phyloP scores from a whole-genome alignment of 2,329 filamentous ascomycete species.

The Aspergillus fumigatiaffinis region DNA sequence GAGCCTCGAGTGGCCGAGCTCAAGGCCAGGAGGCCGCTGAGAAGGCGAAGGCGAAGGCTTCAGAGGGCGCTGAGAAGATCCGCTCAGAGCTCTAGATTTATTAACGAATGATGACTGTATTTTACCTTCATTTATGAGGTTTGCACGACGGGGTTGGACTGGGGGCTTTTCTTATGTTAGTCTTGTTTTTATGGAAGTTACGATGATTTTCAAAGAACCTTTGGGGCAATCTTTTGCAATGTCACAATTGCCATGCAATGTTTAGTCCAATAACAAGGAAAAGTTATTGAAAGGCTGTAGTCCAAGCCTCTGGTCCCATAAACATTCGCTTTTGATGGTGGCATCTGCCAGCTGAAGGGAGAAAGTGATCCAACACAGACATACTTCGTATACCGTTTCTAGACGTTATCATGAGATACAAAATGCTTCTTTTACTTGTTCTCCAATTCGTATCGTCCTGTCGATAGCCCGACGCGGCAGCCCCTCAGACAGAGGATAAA shows the following conservation, averaged over 20 bases:
- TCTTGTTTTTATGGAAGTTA: neutral
- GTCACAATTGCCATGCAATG: neutral
- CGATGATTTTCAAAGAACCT: neutral
- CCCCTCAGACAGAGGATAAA: neutral
- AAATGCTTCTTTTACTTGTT: neutral
- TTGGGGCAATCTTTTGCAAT: neutral
- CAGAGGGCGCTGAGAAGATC: conserved; percentile 47
- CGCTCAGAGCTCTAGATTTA: conserved; percentile 28
- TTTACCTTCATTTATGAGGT: conserved; percentile 1
- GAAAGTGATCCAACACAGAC: neutral
- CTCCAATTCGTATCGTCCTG: neutral
- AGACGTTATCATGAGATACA: neutral
- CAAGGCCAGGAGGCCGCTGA: conserved; percentile 49
- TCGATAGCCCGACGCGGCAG: neutral
- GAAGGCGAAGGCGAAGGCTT: conserved; percentile 40
- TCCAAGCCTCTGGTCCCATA: neutral
- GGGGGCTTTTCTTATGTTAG: neutral
- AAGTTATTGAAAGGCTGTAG: neutral
- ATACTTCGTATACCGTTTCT: neutral
- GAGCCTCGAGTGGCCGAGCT: conserved; percentile 44
- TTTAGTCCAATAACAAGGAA: neutral
- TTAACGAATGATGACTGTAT: neutral
- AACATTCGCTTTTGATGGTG: neutral
- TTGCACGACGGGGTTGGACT: neutral
- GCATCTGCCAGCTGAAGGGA: neutral